Percentiles rank a stretch among this genome's conserved stretches.
phyloP scores from a whole-genome alignment of 306 rosid genomes.

The Vigna radiata region DNA sequence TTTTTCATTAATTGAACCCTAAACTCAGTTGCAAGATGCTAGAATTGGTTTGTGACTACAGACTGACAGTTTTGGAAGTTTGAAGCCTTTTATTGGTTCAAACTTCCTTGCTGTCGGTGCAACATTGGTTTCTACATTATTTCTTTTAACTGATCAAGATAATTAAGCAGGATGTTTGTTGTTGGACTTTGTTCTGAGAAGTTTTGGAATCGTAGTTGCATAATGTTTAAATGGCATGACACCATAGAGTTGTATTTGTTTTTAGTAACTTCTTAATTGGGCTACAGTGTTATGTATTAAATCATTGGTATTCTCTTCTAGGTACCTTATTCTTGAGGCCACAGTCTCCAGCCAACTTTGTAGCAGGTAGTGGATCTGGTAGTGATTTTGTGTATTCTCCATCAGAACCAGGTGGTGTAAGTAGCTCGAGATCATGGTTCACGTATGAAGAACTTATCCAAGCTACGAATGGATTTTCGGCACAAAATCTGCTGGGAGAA shows the following conservation, averaged over 20 bases:
- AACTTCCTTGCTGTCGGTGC: neutral
- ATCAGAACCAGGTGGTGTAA: constrained; percentile 74
- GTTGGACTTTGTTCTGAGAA: neutral
- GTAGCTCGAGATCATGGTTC: constrained; percentile 79
- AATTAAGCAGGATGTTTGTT: constrained; percentile 20
- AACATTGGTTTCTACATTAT: constrained; percentile 6
- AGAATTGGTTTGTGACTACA: neutral
- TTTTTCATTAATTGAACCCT: constrained; percentile 23
- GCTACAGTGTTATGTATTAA: constrained; percentile 19
- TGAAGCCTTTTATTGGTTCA: neutral
- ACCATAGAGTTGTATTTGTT: constrained; percentile 17
- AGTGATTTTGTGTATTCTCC: constrained; percentile 67
- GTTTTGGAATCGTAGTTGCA: neutral
- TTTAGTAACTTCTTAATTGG: constrained; percentile 25
- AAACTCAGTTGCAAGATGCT: constrained; percentile 25
- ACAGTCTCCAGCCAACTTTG: constrained; percentile 62
- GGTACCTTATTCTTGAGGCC: constrained; percentile 79
- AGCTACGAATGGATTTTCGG: constrained; percentile 83
- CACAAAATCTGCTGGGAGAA: constrained; percentile 82
- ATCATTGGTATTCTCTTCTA: constrained; percentile 52
- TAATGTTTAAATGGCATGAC: constrained; percentile 19
- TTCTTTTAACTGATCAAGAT: constrained; percentile 17
- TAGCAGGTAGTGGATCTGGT: constrained; percentile 63
- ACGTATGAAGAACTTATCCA: constrained; percentile 81
- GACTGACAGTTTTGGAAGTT: neutral